A percentile compares a stretch with the other conserved stretches of the same genome.
These are phyloP conservation scores for Tulasnella sp. DNA, from an alignment of 768 basidiomycete species.

Conservation along the genomic window DNA sequence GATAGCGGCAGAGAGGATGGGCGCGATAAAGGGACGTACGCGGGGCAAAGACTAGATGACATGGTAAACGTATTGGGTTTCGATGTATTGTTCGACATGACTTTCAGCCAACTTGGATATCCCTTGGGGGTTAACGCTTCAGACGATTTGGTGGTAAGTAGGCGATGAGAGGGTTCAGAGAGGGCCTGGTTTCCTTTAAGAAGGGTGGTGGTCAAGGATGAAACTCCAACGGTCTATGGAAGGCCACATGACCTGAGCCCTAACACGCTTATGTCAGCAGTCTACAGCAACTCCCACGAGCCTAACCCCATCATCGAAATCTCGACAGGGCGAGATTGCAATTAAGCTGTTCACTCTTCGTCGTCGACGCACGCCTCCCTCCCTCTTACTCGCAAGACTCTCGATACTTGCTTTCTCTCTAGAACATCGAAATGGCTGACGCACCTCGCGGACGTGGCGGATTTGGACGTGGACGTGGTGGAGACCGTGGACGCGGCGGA, in stretches of 20 bases:
- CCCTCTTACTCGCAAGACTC: not conserved
- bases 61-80: constrained; percentile 58
- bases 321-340: not conserved
- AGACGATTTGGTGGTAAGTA: not conserved
- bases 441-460: constrained; percentile 83
- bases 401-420: not conserved
- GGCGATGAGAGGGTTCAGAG: not conserved
- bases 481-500: constrained; percentile 50
- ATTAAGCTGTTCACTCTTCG: not conserved
- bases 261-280: not conserved
- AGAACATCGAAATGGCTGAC: constrained; percentile 69
- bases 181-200: not conserved
- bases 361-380: not conserved
- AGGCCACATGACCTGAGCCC: not conserved
- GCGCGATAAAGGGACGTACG: constrained; percentile 50
- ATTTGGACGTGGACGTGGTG: constrained; percentile 77
- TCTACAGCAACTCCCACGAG: not conserved
- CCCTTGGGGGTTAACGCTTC: constrained; percentile 26
- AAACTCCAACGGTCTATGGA: not conserved
- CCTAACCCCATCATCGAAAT: constrained; percentile 20
- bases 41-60: constrained; percentile 93
- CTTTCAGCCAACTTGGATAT: constrained; percentile 69
- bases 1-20: not conserved
- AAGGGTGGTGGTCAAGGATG: not conserved
- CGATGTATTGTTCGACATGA: constrained; percentile 72